These are phyloP conservation scores for Filosporella fistucella DNA, from an alignment of 495 filamentous ascomycete species.

Conservation along the genomic window DNA sequence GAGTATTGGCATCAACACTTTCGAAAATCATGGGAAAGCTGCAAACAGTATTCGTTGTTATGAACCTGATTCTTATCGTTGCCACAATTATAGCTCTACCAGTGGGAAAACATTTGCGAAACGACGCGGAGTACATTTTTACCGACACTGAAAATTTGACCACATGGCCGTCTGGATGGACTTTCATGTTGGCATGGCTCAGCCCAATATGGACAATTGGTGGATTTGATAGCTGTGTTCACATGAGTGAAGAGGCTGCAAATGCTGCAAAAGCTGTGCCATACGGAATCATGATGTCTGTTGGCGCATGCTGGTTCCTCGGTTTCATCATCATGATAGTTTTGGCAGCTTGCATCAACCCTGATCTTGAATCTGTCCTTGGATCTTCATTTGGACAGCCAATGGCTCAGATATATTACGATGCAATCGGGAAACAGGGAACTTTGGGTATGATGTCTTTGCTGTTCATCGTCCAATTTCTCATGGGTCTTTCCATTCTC, in stretches of 20 bases:
- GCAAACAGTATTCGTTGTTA: conserved; percentile 57
- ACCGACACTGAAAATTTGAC: conserved; percentile 47
- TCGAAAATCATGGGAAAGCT: conserved; percentile 62
- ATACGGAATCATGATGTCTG: conserved; percentile 53
- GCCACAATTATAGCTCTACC: conserved; percentile 64
- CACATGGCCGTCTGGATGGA: conserved; percentile 56
- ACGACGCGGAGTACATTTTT: conserved; percentile 45
- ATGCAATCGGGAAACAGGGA: conserved; percentile 46
- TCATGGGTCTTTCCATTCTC: conserved; percentile 46
- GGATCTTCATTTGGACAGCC: conserved; percentile 42
- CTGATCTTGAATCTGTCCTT: conserved; percentile 36
- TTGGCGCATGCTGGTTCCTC: conserved; percentile 47
- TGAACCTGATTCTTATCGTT: conserved; percentile 59
- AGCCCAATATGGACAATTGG: conserved; percentile 66
- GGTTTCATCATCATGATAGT: conserved; percentile 48
- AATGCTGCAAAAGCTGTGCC: conserved; percentile 61
- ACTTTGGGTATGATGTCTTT: conserved; percentile 53
- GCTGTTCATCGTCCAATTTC: conserved; percentile 47
- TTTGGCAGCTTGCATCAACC: conserved; percentile 43
- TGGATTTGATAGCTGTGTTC: conserved; percentile 37
- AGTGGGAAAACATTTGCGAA: conserved; percentile 39
- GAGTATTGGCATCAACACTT: conserved; percentile 48
- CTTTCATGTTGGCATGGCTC: conserved; percentile 64
- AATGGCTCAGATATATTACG: conserved; percentile 54
- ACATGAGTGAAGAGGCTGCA: conserved; percentile 62